These are phyloP conservation scores for Mucor irregularis DNA, from an alignment of 371 early-diverging fungal genomes.

Conservation along the genomic window DNA sequence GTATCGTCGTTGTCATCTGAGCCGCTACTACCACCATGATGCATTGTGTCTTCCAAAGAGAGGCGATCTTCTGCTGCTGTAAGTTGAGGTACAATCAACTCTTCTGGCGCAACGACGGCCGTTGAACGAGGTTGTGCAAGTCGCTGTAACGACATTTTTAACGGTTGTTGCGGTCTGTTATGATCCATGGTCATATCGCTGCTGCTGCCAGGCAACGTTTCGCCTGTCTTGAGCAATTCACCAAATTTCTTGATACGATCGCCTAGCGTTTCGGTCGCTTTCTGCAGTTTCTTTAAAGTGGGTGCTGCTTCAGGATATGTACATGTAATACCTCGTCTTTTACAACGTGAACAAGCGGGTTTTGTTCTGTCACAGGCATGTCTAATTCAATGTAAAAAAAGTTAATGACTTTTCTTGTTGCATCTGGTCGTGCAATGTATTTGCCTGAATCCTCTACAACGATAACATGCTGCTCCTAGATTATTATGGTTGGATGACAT, in stretches of 20 bases:
- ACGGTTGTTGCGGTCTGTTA: too few relatives aligned
- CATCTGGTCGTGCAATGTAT: not conserved
- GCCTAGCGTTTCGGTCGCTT: conserved; percentile 32
- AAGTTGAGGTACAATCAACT: not conserved
- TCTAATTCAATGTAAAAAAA: conserved; percentile 2
- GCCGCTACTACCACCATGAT: not conserved
- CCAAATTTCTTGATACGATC: conserved; percentile 32
- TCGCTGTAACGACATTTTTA: conserved; percentile 15
- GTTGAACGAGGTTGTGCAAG: conserved; percentile 18
- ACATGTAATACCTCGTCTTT: conserved; percentile 32
- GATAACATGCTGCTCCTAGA: conserved; percentile 37
- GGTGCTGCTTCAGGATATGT: conserved; percentile 45
- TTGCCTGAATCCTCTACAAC: conserved; percentile 39
- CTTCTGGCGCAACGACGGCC: conserved; percentile 8
- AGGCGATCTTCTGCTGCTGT: not conserved
- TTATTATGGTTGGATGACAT: conserved; percentile 16
- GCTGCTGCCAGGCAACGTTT: conserved; percentile 5
- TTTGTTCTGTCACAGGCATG: conserved; percentile 37
- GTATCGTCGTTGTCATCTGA: not conserved
- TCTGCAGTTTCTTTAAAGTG: conserved; percentile 29
- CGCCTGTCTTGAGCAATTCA: conserved; percentile 22
- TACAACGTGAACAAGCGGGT: conserved; percentile 37
- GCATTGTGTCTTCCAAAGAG: not conserved
- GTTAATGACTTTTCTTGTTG: not conserved
- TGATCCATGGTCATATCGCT: too few relatives aligned